These are phyloP conservation scores for Przewalskia tangutica DNA, from an alignment of 257 asterid species.

Conservation along the genomic window DNA sequence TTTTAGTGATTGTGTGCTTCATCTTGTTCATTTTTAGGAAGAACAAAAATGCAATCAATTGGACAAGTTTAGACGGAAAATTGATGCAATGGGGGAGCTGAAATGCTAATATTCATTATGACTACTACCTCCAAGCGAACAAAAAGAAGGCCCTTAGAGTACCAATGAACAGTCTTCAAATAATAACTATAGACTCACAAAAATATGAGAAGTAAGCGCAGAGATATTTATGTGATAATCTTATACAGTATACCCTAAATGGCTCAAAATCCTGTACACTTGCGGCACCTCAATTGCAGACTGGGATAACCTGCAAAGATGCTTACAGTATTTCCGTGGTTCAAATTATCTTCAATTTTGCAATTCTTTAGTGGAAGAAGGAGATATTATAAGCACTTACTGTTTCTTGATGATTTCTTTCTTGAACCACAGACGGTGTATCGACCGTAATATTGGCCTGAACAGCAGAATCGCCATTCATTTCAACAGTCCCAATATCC, in stretches of 20 bases:
- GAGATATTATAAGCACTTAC: neutral
- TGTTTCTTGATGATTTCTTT: neutral
- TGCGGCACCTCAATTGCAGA: neutral
- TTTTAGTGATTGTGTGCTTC: neutral
- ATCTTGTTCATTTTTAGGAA: conserved; percentile 6
- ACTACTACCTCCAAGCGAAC: neutral
- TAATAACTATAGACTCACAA: neutral
- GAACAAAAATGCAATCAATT: neutral
- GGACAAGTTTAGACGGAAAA: neutral
- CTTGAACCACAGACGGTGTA: neutral
- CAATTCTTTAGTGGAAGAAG: neutral
- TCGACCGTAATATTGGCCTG: neutral
- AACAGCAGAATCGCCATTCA: neutral
- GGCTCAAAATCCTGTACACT: neutral
- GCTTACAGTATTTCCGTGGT: neutral
- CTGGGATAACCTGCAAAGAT: neutral
- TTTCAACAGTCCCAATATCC: neutral
- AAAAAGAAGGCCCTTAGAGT: neutral
- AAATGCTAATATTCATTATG: neutral
- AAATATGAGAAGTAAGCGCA: neutral
- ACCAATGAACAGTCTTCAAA: neutral
- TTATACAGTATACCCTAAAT: neutral
- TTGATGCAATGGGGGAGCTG: neutral
- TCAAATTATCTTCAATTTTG: neutral
- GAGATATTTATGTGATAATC: neutral